Evolutionary conservation across 2,329 filamentous ascomycete species (phyloP), one percentile per base, ranked within the genome.

Genomic region (Albifimbria verrucaria): DNA sequence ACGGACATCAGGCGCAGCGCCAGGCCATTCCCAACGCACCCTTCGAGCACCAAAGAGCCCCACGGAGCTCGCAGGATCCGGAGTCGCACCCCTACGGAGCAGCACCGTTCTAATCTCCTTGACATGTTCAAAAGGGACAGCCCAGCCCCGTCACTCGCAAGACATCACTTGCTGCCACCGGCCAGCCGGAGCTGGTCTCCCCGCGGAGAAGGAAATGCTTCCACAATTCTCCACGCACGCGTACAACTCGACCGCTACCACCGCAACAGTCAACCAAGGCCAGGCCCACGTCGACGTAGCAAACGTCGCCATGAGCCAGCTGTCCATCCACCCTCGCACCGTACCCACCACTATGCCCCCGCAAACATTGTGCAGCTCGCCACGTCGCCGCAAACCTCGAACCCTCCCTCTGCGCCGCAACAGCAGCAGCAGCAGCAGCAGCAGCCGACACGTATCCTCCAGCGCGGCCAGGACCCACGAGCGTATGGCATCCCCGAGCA

Each of bases 41-140:
- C 28, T 18, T 48, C 9, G 24, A 32, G n/a, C 46, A 55, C 2
- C 51, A 49, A 52, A 46, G 12, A 65, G 59, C 25, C 60, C 67
- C 0, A 66, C 62, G 42, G 65, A 65, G 51, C 50, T 65, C n/a
- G 58, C 58, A 36, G 66, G 63, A 18, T 62, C 64, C 7, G 61
- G 57, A 44, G 59, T 66, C 21, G 56, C 56, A 22, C 54, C 57
- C 55, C 57, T 4, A 55, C 53, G 6, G 62, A 64, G 24, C 59
- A 65, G 45, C 79, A 83, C 56, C 76, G 78, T 21, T 76, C 72
- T 18, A 70, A 76, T 7, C 67, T 83, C 20, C 68, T 83, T 15
- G 76, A 72, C 21, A 80, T 83, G 70, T 82, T 85, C 66, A 82
- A 80, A 55, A 75, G 75, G 56, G 57, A 26, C 12, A 21, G n/a